Base-by-base conservation (phyloP, 306 rosid species). In the Quercus dentata region DNA sequence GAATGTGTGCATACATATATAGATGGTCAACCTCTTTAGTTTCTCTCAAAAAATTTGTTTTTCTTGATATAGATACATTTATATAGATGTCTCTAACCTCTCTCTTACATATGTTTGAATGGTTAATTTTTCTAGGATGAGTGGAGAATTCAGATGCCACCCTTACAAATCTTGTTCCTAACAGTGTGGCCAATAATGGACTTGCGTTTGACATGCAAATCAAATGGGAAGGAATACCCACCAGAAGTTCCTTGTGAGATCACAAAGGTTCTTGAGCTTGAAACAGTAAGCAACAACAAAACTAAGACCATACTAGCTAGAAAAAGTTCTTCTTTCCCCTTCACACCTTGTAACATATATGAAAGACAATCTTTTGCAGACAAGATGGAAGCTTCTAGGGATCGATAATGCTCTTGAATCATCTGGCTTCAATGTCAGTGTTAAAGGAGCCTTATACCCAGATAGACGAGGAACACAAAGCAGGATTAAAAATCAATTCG, bases 221-320 rank as follows among this genome's bases (percentile, higher is more conserved):
- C 89, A 21, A 79, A 64, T 56, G 88, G 89, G 11, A 83, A 88
- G 79, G 83, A 81, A 69, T 86, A 84, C 58, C 92, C 90, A 25
- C 79, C 79, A 82, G 35, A 81, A 35, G 73, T 88, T 70, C 94
- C 94, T 84, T 83, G 57, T 27, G 57, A 81, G 59, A 57, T 88
- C 76, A 75, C 80, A 54, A 86, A 80, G 55, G 17, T 90, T 82
- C 72, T 86, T 15, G 85, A 86, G 77, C 69, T 88, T 74, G 71
- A 90, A 46, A 46, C 83, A 81, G 92, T 90, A 88, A 84, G 85
- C 75, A 10, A 49, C 17, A 49, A 49, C 15, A 69, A 49, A 49
- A 49, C 15, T 49, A 49, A 49, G 54, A 12, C 4, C 46, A 7
- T 2, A 38, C 11, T 38, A 38, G 46, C 46, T 7, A 38, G 46